A percentile compares a stretch with the other conserved stretches of the same genome.
Conservation (phyloP, 2,329 filamentous ascomycete species). For the Neurospora sp. region DNA sequence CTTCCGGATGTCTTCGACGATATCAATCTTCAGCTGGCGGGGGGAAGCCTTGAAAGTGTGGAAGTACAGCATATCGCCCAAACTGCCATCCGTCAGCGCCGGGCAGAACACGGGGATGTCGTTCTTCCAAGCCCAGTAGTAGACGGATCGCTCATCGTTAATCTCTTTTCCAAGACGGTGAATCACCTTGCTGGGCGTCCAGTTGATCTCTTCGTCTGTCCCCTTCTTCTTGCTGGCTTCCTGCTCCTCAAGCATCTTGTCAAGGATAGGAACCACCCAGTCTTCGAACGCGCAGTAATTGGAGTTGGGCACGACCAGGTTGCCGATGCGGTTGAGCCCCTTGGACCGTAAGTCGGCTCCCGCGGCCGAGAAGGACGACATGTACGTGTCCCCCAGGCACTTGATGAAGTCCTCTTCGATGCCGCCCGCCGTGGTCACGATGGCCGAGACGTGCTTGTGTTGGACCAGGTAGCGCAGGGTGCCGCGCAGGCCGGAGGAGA, state of each 20-base stretch:
- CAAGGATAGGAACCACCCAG: slow-evolving; percentile 93
- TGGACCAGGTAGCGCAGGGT: slow-evolving; percentile 87
- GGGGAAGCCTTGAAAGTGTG: slow-evolving; percentile 90
- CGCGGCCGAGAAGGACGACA: slow-evolving; percentile 70
- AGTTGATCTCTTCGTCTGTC: slow-evolving; percentile 57
- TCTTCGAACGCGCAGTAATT: slow-evolving; percentile 98
- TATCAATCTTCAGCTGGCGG: slow-evolving; percentile 71
- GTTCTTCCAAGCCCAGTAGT: slow-evolving; percentile 97
- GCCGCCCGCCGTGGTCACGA: slow-evolving; percentile 91
- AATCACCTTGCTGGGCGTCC: slow-evolving; percentile 92
- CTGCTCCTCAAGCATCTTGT: slow-evolving; percentile 88
- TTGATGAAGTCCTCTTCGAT: slow-evolving; percentile 99
- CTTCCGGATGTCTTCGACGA: slow-evolving; percentile 84
- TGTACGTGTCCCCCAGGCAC: slow-evolving; percentile 87
- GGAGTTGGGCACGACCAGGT: slow-evolving; percentile 88
- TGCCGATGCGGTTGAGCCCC: slow-evolving; percentile 92
- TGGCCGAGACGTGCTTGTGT: slow-evolving; percentile 82
- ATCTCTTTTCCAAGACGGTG: slow-evolving; percentile 86
- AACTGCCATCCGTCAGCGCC: slow-evolving; percentile 84
- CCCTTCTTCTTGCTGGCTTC: slow-evolving; percentile 65
- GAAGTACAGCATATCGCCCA: slow-evolving; percentile 98
- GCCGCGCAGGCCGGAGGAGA: slow-evolving; percentile 88
- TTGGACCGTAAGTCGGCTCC: slow-evolving; percentile 71
- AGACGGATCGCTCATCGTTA: slow-evolving; percentile 81
- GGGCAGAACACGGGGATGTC: slow-evolving; percentile 96